Evolutionary conservation across 495 filamentous ascomycete species (phyloP), one percentile per base, ranked within the genome.

Genomic region (Podospora fimiseda): DNA sequence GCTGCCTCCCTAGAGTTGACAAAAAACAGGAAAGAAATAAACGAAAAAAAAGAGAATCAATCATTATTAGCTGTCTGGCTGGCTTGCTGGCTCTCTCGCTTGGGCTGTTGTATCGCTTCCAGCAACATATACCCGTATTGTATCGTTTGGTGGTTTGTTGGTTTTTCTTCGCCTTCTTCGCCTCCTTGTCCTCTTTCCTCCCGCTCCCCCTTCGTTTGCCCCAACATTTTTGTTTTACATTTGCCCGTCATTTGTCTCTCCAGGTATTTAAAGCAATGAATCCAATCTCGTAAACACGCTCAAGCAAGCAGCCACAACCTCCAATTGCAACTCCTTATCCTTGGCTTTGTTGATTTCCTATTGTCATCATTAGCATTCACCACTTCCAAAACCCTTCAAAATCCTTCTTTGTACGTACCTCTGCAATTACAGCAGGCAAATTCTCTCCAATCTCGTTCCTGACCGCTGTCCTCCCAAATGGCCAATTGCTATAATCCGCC

Each of bases 251-350:
- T n/a, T n/a, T n/a, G n/a, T n/a, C n/a, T n/a, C n/a, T n/a, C n/a
- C n/a, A n/a, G n/a, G n/a, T n/a, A 36, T 44, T 81, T 78, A 96
- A 64, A 96, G 83, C 46, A 96, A 76, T 16, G 92, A 96, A 74
- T 96, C 92, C 61, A 97, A 83, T 70, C 92, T 81, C 51, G 92
- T 97, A 68, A 96, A 97, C 61, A 97, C 92, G 74, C 86, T 95
- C 69, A 97, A 77, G 71, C 91, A 95, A 54, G 92, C 92, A 43
- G 92, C 90, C 47, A 97, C 88, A 61, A 97, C 93, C 81, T 98
- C 93, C 60, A 98, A 74, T 63, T 98, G 93, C 56, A 98, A 77
- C 62, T 98, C 93, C 70, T 86, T 93, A 50, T 96, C 91, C 71
- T 88, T 91, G 56, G 74, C 79, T 56, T 79, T 84, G 61, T 85